A percentile compares a stretch with the other conserved stretches of the same genome.
These are phyloP conservation scores for Aspergillus pseudoterreus DNA, from an alignment of 2,329 filamentous ascomycete species.

Conservation along the genomic window DNA sequence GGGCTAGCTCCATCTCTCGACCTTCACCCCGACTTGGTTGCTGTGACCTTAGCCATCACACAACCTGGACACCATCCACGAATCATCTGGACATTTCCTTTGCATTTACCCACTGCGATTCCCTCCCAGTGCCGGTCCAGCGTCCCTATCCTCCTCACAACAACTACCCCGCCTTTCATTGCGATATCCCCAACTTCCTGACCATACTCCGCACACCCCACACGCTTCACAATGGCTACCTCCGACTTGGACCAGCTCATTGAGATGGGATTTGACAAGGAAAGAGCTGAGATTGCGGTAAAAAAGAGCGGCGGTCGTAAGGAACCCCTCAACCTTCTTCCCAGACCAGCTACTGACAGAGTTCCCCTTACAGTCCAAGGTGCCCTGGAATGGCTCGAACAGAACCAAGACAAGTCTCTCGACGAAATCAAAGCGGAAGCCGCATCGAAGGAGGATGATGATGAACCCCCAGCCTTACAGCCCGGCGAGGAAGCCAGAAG, in stretches of 20 bases:
- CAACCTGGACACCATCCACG: background rate
- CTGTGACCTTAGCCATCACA: background rate
- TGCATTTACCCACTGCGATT: background rate
- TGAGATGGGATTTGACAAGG: constrained; percentile 75
- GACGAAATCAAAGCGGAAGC: constrained; percentile 67
- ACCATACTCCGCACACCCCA: background rate
- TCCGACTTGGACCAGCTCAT: constrained; percentile 59
- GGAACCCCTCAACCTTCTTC: constrained; percentile 29
- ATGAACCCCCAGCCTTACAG: constrained; percentile 63
- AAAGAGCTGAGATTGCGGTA: constrained; percentile 76
- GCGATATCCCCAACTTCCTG: background rate
- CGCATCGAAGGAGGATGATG: constrained; percentile 51
- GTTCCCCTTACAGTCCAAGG: constrained; percentile 63
- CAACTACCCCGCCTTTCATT: background rate
- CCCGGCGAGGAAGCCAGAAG: constrained; percentile 71
- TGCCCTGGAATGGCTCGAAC: constrained; percentile 91
- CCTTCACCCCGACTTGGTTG: background rate
- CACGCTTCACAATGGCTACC: constrained; percentile 30
- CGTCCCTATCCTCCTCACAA: background rate
- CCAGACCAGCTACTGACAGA: constrained; percentile 9
- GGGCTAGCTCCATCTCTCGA: background rate
- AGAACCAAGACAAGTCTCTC: constrained; percentile 80
- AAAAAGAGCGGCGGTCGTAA: constrained; percentile 76
- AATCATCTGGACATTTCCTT: too few relatives aligned
- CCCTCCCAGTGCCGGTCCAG: background rate